Evolutionary conservation across 108 stramenopile genomes (phyloP), one percentile per base, ranked within the genome.

Genomic region (Nannochloropsis salina): DNA sequence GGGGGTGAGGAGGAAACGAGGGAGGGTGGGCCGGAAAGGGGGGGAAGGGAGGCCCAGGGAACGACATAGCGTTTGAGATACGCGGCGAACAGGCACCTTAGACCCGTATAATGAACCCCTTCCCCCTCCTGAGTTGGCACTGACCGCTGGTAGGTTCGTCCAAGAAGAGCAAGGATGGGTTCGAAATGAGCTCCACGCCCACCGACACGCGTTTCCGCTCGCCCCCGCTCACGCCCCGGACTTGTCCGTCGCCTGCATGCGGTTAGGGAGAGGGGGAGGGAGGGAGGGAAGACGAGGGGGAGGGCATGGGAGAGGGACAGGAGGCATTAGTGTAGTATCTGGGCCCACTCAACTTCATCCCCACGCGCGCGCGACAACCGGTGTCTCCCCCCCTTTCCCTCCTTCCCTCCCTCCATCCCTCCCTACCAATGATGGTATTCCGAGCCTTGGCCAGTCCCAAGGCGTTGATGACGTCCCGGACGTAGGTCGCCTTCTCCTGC

Each of bases 141-240:
- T 91, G 47, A 8, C 92, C 92, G 2, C 88, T 89, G n/a, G 91
- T 91, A 3, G 91, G 91, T 83, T 91, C 91, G 84, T 92, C 91
- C 40, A 92, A 61, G 85, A 92, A 92, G 40, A 92, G 90, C 82
- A 92, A 44, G 61, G 44, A 21, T 12, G 92, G 91, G 51, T 89
- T 86, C 42, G 84, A 83, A 41, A 91, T 51, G 21, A 90, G 84
- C 44, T 90, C 94, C 61, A 96, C 85, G 12, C 93, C 95, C 83
- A 96, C 85, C 43, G 92, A 92, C 20, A 96, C 87, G 9, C 96
- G 88, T 21, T 93, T 84, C 85, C 93, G 92, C 88, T 96, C 94
- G 41, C 95, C 94, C 81, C 92, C 88, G 82, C 83, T 89, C 80
- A 94, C 85, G 61, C 61, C 61, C 61, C 61, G 4, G 61, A 74